Evolutionary conservation across 1,284 basidiomycete species (phyloP), one percentile per base, ranked within the genome.

Genomic region (Pholiota adiposa): DNA sequence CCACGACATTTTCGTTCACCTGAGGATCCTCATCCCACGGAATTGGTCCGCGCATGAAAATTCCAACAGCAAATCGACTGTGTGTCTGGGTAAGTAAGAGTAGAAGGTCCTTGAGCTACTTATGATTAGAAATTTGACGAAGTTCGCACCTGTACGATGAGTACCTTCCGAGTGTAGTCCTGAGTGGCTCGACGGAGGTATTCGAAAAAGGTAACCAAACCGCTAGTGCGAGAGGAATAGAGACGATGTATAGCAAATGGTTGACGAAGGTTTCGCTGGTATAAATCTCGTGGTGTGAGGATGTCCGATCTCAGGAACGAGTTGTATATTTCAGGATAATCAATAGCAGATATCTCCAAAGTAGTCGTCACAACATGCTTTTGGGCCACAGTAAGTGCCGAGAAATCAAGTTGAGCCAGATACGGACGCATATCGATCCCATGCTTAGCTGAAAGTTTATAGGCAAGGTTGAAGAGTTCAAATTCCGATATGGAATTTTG

Each of bases 1-100:
- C 84, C 2, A 86, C 82, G 11, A 89, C 80, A 54, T 87, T 84
- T n/a, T 85, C 73, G 54, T 80, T 77, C 14, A 87, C 79, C 51
- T 82, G 79, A 0, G 82, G 78, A 56, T 88, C 87, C 65, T 86
- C 86, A 56, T 85, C 82, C 85, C 85, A 87, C 11, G 79, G 71
- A n/a, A 87, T 78, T 2, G 79, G 69, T 5, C 86, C 86, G 46
- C 82, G 75, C 65, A 88, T 82, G 67, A 88, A 88, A 11, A 89
- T 80, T 0, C 84, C 86, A 23, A 87, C 72, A 0, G 85, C 73
- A 63, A 88, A 88, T 3, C 86, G 77, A 16, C 83, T 78, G 56
- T 86, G 85, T 1, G 83, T 82, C 87, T 88, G 41, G 1, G 60
- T n/a, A 51, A 3, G 46, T n/a, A n/a, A n/a, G n/a, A n/a, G n/a